Evolutionary conservation across 495 filamentous ascomycete species (phyloP).

Genomic region (Thermothielavioides terrestris): DNA sequence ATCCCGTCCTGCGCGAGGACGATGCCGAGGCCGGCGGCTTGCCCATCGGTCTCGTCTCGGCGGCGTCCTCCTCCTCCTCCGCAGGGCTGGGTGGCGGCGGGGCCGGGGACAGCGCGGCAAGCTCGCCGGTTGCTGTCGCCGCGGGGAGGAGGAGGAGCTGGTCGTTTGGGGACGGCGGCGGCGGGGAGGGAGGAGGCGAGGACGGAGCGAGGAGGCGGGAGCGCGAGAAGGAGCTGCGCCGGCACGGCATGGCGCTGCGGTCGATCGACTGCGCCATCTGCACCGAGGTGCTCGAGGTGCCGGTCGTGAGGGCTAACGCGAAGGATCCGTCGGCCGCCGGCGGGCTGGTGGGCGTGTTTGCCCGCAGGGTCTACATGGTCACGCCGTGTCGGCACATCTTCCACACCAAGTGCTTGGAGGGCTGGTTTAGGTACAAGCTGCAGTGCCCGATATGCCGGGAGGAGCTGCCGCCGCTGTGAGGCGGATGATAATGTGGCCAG

Average conservation of each 20-base stretch:
- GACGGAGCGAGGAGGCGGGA: slow-evolving; percentile 16
- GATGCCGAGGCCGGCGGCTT: slow-evolving; percentile 67
- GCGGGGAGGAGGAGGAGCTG: slow-evolving; percentile 4
- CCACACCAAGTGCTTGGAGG: slow-evolving; percentile 85
- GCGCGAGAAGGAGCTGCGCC: slow-evolving; percentile 25
- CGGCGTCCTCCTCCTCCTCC: no score
- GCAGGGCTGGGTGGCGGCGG: not conserved
- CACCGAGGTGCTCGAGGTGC: slow-evolving; percentile 81
- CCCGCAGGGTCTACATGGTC: slow-evolving; percentile 83
- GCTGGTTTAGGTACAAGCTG: slow-evolving; percentile 88
- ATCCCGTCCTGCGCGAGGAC: slow-evolving; percentile 81
- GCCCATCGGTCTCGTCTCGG: slow-evolving; percentile 56
- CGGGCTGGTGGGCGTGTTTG: slow-evolving; percentile 61
- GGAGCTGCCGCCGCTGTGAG: slow-evolving; percentile 69
- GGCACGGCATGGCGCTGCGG: slow-evolving; percentile 34
- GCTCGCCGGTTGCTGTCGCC: slow-evolving; percentile 24
- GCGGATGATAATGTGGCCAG: no score
- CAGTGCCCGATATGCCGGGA: slow-evolving; percentile 96
- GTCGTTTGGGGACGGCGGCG: slow-evolving; percentile 2
- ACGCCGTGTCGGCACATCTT: slow-evolving; percentile 96
- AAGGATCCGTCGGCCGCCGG: slow-evolving; percentile 40
- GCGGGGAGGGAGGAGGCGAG: not conserved
- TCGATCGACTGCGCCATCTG: slow-evolving; percentile 87
- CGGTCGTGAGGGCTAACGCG: slow-evolving; percentile 56
- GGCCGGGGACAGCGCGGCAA: slow-evolving; percentile 18